Evolutionary conservation across 805 yeast genomes (phyloP), one percentile per base, ranked within the genome.

Genomic region (Osmozyma mogii): DNA sequence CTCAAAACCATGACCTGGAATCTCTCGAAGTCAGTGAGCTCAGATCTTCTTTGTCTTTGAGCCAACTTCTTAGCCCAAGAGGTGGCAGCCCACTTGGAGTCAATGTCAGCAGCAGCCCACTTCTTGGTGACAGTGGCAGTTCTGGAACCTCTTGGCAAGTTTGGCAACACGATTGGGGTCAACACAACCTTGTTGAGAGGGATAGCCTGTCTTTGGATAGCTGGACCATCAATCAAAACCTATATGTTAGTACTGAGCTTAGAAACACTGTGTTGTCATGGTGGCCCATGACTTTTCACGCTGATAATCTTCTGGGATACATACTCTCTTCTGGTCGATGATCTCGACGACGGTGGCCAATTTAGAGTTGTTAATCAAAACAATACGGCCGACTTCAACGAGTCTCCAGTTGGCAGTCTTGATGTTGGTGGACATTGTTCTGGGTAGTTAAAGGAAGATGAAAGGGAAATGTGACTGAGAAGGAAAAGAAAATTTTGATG

Each of bases 351-450:
- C 80, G 64, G 95, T 73, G 58, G 97, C 99, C 63, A 92, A 78
- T 71, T 85, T 84, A 69, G 80, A 75, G 80, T 77, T 75, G 64
- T 61, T 49, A 64, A 89, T 65, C 62, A 89, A 81, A 67, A 88
- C 95, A 65, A 92, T 84, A 76, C 99, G 95, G 69, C 98, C 98
- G 64, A 88, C 84, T 78, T 89, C 96, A 68, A 92, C 98, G 63
- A 77, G 78, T 84, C 96, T 85, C 97, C 97, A 92, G 89, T 84
- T 84, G 68, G 95, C 75, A 66, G 95, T 84, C 75, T 84, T 82
- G 68, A 92, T 92, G 65, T 82, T 68, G 63, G 85, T 28, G n/a
- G n/a, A n/a, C n/a, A n/a, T n/a, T n/a, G n/a, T n/a, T n/a, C n/a
- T n/a, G n/a, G n/a, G n/a, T n/a, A n/a, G n/a, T n/a, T n/a, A 18